phyloP scores from a whole-genome alignment of 2,329 filamentous ascomycete species.

The Penicillium thymicola region DNA sequence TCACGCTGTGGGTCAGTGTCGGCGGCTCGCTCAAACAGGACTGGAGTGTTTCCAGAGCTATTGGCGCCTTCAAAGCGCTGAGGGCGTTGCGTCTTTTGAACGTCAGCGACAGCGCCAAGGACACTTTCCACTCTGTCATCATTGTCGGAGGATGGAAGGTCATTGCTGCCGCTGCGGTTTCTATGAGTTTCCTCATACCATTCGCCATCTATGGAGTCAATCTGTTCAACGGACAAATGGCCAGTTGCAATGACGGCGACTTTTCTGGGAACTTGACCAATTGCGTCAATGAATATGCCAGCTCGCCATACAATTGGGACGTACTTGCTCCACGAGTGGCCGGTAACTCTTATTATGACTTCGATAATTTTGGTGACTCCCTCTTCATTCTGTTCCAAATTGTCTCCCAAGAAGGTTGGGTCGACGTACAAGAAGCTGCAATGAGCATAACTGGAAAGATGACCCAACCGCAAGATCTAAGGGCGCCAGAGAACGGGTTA shows the following conservation, averaged over 20 bases:
- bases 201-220: slow-evolving; percentile 97
- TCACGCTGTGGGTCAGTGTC: slow-evolving; percentile 95
- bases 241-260: slow-evolving; percentile 71
- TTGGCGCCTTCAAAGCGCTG: slow-evolving; percentile 95
- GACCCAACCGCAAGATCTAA: slow-evolving; percentile 66
- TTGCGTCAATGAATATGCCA: slow-evolving; percentile 81
- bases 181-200: slow-evolving; percentile 86
- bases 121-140: slow-evolving; percentile 96
- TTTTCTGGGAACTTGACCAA: slow-evolving; percentile 58
- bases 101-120: slow-evolving; percentile 89
- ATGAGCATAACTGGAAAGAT: slow-evolving; percentile 77
- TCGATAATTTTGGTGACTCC: slow-evolving; percentile 90
- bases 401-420: slow-evolving; percentile 97
- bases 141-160: slow-evolving; percentile 94
- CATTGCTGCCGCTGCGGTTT: slow-evolving; percentile 85
- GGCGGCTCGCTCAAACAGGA: slow-evolving; percentile 76
- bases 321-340: slow-evolving; percentile 79
- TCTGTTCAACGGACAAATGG: slow-evolving; percentile 79
- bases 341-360: slow-evolving; percentile 79
- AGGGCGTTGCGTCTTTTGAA: slow-evolving; percentile 88
- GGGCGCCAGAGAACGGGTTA: slow-evolving; percentile 77
- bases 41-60: slow-evolving; percentile 79
- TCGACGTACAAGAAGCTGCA: slow-evolving; percentile 81
- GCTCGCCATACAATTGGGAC: slow-evolving; percentile 76
- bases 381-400: slow-evolving; percentile 98